Percentiles rank a stretch among this genome's conserved stretches.
These are phyloP conservation scores for Piloderma croceum DNA, from an alignment of 768 basidiomycete genomes.

Conservation along the genomic window DNA sequence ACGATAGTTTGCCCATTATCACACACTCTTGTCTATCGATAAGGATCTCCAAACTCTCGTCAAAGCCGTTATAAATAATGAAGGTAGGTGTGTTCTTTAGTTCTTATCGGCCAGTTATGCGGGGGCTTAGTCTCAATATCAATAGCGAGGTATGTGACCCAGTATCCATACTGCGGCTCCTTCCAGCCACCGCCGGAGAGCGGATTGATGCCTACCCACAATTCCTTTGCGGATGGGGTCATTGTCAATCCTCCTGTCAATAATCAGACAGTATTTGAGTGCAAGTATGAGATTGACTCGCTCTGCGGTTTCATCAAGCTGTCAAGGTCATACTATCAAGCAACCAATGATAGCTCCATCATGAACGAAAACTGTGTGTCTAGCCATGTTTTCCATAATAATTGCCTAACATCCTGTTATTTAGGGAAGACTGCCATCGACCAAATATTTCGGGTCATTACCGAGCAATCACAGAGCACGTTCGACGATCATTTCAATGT, in stretches of 20 bases:
- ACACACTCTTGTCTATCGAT: conserved; percentile 51
- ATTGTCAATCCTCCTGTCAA: conserved; percentile 73
- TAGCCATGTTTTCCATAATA: background rate
- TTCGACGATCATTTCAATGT: conserved; percentile 70
- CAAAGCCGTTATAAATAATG: conserved; percentile 79
- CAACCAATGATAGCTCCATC: conserved; percentile 67
- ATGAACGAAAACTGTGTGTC: conserved; percentile 62
- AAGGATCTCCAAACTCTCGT: conserved; percentile 55
- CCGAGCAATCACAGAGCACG: conserved; percentile 62
- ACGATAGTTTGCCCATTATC: conserved; percentile 65
- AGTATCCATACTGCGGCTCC: conserved; percentile 75
- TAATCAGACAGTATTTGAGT: conserved; percentile 70
- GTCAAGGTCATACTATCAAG: conserved; percentile 64
- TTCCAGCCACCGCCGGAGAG: conserved; percentile 81
- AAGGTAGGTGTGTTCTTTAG: too few species aligned
- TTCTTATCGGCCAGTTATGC: too few species aligned
- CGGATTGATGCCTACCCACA: conserved; percentile 55
- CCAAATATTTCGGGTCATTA: conserved; percentile 71
- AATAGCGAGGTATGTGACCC: conserved; percentile 62
- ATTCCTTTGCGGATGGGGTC: conserved; percentile 65
- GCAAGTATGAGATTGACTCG: conserved; percentile 85
- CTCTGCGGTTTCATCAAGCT: conserved; percentile 76
- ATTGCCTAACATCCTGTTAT: conserved; percentile 5
- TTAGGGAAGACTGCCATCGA: conserved; percentile 62
- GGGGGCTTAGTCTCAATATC: too few species aligned